Percentiles rank a stretch among this genome's conserved stretches.
These are phyloP conservation scores for Cutaneotrichosporon sp. DNA, from an alignment of 1,284 basidiomycete species.

Conservation along the genomic window DNA sequence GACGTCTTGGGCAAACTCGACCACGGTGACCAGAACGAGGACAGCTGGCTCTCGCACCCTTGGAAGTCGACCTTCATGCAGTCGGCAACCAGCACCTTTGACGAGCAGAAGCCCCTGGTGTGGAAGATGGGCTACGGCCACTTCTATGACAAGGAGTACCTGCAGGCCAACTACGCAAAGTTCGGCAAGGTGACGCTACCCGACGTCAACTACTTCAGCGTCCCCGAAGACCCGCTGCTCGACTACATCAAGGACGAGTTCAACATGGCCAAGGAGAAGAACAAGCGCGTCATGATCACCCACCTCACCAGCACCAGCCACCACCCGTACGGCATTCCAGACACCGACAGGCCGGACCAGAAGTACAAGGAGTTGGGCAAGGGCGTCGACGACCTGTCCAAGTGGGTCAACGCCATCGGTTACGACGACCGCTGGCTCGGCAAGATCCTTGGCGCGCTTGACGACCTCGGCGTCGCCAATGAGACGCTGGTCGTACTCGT, in stretches of 20 bases:
- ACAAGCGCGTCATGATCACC: constrained; percentile 10
- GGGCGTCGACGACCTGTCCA: constrained; percentile 11
- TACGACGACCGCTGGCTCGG: constrained; percentile 17
- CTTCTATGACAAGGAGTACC: constrained; percentile 8
- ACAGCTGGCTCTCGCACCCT: not conserved
- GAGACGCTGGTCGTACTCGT: constrained; percentile 17
- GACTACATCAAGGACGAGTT: constrained; percentile 15
- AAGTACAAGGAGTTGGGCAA: not conserved
- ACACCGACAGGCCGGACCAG: not conserved
- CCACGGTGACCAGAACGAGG: not conserved
- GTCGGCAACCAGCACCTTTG: constrained; percentile 5
- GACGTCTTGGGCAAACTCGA: constrained; percentile 2
- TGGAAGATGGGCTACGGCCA: not conserved
- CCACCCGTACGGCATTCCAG: constrained; percentile 9
- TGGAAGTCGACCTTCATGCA: constrained; percentile 11
- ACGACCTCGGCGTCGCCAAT: constrained; percentile 15
- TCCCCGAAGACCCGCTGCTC: constrained; percentile 12
- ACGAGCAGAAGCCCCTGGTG: constrained; percentile 1
- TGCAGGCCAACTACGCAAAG: constrained; percentile 3
- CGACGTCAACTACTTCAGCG: constrained; percentile 16
- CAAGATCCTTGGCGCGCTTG: constrained; percentile 12
- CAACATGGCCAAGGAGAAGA: constrained; percentile 7
- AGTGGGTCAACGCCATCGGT: constrained; percentile 14
- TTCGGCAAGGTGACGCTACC: constrained; percentile 4
- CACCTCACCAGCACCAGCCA: constrained; percentile 16